phyloP scores from a whole-genome alignment of 2,329 filamentous ascomycete species.

The Sporothrix euskadiensis region DNA sequence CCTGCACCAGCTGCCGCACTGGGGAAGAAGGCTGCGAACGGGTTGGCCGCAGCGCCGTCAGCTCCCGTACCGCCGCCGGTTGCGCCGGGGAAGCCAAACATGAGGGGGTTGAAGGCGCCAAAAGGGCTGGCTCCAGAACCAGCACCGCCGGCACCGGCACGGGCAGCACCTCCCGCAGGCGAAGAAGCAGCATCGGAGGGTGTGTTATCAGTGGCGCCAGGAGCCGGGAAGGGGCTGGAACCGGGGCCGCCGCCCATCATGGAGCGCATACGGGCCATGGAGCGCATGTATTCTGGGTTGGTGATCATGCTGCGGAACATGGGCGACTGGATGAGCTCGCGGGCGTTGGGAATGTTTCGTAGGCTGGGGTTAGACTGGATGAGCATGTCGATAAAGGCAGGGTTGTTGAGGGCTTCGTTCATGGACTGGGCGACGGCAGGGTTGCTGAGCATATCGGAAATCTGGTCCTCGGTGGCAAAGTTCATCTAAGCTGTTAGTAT shows the following conservation, averaged over 20 bases:
- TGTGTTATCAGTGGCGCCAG: slow-evolving; percentile 86
- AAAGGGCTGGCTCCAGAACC: slow-evolving; percentile 30
- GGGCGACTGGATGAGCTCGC: slow-evolving; percentile 84
- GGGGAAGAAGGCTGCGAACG: slow-evolving; percentile 38
- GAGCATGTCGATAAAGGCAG: slow-evolving; percentile 91
- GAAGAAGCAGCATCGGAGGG: slow-evolving; percentile 50
- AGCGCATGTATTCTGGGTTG: slow-evolving; percentile 79
- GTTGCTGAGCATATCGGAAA: slow-evolving; percentile 83
- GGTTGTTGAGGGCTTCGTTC: slow-evolving; percentile 94
- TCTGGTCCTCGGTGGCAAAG: slow-evolving; percentile 76
- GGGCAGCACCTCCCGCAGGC: slow-evolving; percentile 32
- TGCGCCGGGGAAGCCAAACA: slow-evolving; percentile 20
- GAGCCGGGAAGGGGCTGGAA: slow-evolving; percentile 71
- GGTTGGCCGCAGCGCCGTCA: slow-evolving; percentile 38
- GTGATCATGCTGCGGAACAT: slow-evolving; percentile 91
- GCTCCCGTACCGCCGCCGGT: slow-evolving; percentile 22
- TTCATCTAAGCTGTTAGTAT: slow-evolving; percentile 70
- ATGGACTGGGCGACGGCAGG: slow-evolving; percentile 83
- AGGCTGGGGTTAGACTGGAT: slow-evolving; percentile 87
- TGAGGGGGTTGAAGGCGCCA: slow-evolving; percentile 31
- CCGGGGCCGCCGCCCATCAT: slow-evolving; percentile 58
- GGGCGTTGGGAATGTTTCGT: slow-evolving; percentile 70
- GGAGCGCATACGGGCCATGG: slow-evolving; percentile 80
- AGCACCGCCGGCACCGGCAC: slow-evolving; percentile 3
- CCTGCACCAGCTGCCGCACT: slow-evolving; percentile 1